Evolutionary conservation across 2,329 filamentous ascomycete species (phyloP).

Genomic region (Trichoderma asperellum): DNA sequence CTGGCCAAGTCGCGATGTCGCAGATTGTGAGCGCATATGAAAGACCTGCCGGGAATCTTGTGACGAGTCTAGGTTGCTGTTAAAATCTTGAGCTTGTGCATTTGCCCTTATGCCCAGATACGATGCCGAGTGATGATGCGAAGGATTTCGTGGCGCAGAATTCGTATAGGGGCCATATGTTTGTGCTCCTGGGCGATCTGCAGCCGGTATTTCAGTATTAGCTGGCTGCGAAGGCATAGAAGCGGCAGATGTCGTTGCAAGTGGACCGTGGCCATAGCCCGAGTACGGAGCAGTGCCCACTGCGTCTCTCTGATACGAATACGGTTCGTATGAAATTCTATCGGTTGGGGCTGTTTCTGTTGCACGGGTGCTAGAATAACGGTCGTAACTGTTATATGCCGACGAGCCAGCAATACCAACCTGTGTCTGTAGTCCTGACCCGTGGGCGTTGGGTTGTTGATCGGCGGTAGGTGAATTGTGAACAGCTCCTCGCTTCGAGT

Average conservation of each 20-base stretch:
- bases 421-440: neutral
- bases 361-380: slow-evolving; percentile 28
- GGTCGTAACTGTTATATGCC: slow-evolving; percentile 33
- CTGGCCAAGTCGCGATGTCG: slow-evolving; percentile 6
- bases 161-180: slow-evolving; percentile 20
- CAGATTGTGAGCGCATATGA: slow-evolving; percentile 9
- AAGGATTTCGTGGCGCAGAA: neutral
- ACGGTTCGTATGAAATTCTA: slow-evolving; percentile 41
- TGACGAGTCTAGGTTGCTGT: neutral
- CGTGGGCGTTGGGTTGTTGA: slow-evolving; percentile 1
- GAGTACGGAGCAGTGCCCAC: slow-evolving; percentile 31
- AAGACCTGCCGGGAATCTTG: slow-evolving; percentile 15
- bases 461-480: slow-evolving; percentile 30
- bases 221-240: neutral
- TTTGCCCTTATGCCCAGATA: slow-evolving; percentile 11
- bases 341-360: slow-evolving; percentile 16
- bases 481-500: slow-evolving; percentile 39
- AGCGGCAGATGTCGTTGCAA: slow-evolving; percentile 31
- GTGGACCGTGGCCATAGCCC: slow-evolving; percentile 38
- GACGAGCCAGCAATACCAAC: slow-evolving; percentile 19
- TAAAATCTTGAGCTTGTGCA: slow-evolving; percentile 5
- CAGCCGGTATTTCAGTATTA: slow-evolving; percentile 9
- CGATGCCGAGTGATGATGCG: neutral
- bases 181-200: slow-evolving; percentile 22
- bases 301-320: slow-evolving; percentile 37